Evolutionary conservation across 495 filamentous ascomycete genomes (phyloP), one percentile per base, ranked within the genome.

Genomic region (Aspergillus olivimuriae): DNA sequence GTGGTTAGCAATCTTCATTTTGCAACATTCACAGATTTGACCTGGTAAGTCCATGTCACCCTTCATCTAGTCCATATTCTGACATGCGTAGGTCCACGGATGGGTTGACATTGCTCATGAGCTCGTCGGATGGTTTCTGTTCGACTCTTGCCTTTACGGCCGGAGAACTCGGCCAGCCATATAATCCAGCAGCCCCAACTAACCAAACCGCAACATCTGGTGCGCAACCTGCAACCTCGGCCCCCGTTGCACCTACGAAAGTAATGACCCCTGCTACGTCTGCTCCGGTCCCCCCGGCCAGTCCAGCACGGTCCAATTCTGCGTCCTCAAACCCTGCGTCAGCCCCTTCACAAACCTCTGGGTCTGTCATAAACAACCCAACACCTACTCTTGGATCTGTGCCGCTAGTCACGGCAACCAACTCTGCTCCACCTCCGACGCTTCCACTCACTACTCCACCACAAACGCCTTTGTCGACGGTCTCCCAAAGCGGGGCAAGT

Each of bases 41-140:
- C 86, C 17, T 99, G 94, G 94, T 96, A 76, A 61, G 79, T 65
- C 14, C 19, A 15, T 24, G 26, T 21, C 20, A 4, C 5, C n/a
- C n/a, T n/a, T n/a, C 18, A 30, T 10, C 24, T 33, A 30, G 0
- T 4, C 4, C 28, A 26, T 47, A 67, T 54, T 66, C 61, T 47
- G 48, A 55, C 19, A 14, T n/a, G 22, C 32, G 9, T 39, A 96
- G 90, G 90, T 94, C 94, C 1, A 84, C 74, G 50, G 94, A 99
- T 62, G 94, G 94, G 2, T 72, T 84, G 34, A 97, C 90, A 1
- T 68, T 99, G 18, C 73, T 97, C 26, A 96, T 99, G 76, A 90
- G 87, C 41, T 97, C 94, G 1, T 95, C 94, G 0, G 94, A 99
- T 57, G 94, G 94, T 1, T 99, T 96, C 66, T 97, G 94, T 57